These are phyloP conservation scores for Geranomyces variabilis DNA, from an alignment of 192 early-diverging fungal species.

Conservation along the genomic window DNA sequence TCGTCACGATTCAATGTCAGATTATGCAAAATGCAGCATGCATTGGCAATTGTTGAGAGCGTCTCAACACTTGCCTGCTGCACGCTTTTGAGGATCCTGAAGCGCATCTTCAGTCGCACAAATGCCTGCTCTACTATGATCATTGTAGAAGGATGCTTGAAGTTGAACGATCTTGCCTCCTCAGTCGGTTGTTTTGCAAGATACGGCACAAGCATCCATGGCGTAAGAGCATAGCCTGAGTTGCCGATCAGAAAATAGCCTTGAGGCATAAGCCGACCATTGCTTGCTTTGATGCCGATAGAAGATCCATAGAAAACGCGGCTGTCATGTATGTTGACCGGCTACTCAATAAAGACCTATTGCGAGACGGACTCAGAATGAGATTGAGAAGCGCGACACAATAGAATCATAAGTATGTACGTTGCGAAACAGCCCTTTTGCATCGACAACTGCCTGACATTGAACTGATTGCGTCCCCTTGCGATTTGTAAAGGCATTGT, in stretches of 20 bases:
- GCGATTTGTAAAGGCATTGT: slow-evolving; percentile 8
- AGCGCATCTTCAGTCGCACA: neutral
- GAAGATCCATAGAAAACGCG: neutral
- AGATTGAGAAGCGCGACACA: neutral
- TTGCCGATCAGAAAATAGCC: slow-evolving; percentile 5
- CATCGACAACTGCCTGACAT: slow-evolving; percentile 1
- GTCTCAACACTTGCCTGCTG: slow-evolving; percentile 8
- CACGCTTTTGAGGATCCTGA: neutral
- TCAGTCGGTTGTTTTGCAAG: neutral
- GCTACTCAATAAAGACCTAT: slow-evolving; percentile 3
- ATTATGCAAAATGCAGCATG: too few relatives aligned
- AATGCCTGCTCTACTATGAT: slow-evolving; percentile 17
- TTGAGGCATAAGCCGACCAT: neutral
- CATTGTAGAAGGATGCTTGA: neutral
- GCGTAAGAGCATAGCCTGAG: neutral
- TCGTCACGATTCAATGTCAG: too few relatives aligned
- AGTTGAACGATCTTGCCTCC: neutral
- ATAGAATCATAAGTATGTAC: neutral
- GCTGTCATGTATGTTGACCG: slow-evolving; percentile 1
- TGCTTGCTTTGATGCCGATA: neutral
- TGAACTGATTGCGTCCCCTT: neutral
- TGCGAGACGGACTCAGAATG: neutral
- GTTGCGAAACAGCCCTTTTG: slow-evolving; percentile 2
- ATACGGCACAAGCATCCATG: slow-evolving; percentile 4
- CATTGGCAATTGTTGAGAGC: too few relatives aligned